phyloP scores from a whole-genome alignment of 176 grass and related monocot genomes.

The Chloris gayana region DNA sequence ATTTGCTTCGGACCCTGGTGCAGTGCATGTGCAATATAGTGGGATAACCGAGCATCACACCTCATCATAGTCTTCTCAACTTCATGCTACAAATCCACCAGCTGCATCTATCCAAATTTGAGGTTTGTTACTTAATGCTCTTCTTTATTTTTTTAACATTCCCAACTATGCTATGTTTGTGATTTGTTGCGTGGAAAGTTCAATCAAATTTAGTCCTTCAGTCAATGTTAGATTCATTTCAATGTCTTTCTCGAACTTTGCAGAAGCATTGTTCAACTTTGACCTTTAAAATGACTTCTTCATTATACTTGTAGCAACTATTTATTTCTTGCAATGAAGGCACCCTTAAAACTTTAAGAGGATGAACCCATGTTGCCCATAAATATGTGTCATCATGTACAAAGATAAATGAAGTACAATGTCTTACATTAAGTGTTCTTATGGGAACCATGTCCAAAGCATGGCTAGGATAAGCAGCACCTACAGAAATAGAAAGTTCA shows the following conservation, averaged over 20 bases:
- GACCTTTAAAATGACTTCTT: neutral
- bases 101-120: neutral
- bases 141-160: neutral
- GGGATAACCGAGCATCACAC: neutral
- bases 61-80: neutral
- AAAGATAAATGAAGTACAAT: constrained; percentile 9
- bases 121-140: neutral
- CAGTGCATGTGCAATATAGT: neutral
- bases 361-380: neutral
- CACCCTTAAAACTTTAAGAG: neutral
- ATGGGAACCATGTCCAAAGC: constrained; percentile 44
- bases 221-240: neutral
- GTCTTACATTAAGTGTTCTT: constrained; percentile 57
- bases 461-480: constrained; percentile 57
- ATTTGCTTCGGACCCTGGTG: neutral
- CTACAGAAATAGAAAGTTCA: constrained; percentile 46
- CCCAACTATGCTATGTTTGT: neutral
- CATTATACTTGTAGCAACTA: neutral
- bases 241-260: neutral
- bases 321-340: neutral
- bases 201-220: neutral
- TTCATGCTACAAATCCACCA: neutral
- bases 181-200: neutral
- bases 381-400: constrained; percentile 27
- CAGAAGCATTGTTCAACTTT: neutral